Base-by-base conservation (phyloP, 1,284 basidiomycete genomes). In the Meira nashicola region DNA sequence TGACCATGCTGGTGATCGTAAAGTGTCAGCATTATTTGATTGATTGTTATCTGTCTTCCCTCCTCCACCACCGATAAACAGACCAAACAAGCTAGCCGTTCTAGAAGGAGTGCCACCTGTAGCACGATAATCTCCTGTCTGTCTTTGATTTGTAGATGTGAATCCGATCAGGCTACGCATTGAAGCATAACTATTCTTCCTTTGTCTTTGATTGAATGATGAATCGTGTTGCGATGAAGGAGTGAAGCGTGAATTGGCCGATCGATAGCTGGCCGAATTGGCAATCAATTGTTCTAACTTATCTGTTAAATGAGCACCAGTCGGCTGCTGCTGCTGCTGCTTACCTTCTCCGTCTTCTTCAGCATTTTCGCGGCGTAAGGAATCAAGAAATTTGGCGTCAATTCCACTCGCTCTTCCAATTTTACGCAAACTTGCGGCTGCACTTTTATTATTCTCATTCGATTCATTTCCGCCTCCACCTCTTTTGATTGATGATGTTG, bases 351-450 rank as follows among this genome's bases (percentile, higher is more conserved):
- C 28, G 3, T 8, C 28, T 33, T 33, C 28, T 33, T n/a, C n/a
- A n/a, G n/a, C n/a, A n/a, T n/a, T n/a, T n/a, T 17, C 21, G 43
- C 43, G 21, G 43, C 17, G 17, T 44, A 33, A 33, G 28, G 43
- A 17, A 19, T 44, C 43, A 9, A 17, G 43, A 44, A 44, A 23
- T 19, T 17, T 3, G 17, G 28, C 28, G 28, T 33, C 28, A 33
- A 33, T 33, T 33, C 28, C 28, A 37, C 53, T 54, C 3, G 39
- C 19, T n/a, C 2, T 43, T 40, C 53, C 33, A 23, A 54, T 40
- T n/a, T 39, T 40, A n/a, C 53, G 25, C 38, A 54, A 39, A 40
- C 12, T 54, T 17, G 38, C 53, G 23, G 53, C 39, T 28, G 53
- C 53, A 14, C 50, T 33, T 39, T 33, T 33, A 41, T 5, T 19